Base-by-base conservation (phyloP, 225 moss, liverwort and hornwort species). In the Ulota crispa region DNA sequence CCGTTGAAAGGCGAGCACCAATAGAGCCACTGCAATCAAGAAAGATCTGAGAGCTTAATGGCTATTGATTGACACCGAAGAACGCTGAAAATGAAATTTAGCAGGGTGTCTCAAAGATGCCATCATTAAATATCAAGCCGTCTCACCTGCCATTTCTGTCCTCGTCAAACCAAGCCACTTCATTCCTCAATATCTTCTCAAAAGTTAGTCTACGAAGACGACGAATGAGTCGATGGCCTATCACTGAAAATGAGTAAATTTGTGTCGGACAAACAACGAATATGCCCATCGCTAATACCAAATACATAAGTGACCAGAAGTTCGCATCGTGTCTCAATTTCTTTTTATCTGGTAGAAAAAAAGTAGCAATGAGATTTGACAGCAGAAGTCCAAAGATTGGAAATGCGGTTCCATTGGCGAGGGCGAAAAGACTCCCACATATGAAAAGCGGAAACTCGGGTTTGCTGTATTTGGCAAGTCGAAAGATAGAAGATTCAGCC, bases 81-180 rank as follows among this genome's bases (percentile, higher is more conserved):
- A 43, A 42, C 54, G 34, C 11, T 13, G 43, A 68, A 16, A 9
- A 62, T 55, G 36, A 65, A 68, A 67, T 26, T 9, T 1, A 27
- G 14, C 21, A 60, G 15, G 42, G 13, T 65, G 43, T 41, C 53
- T 72, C 37, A 19, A 68, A 78, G 43, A 15, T 54, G 7, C 2
- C 14, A 64, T 31, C 43, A 63, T 21, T 50, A 74, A 78, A 54
- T 50, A 50, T 54, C 26, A 64, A 89, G 72, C 34, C 28, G 64
- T 64, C 85, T n/a, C 59, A 95, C 98, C 98, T 95, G 63, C 91
- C 76, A 59, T 95, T 92, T 0, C 87, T 86, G 42, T 93, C 89
- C 42, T 91, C 86, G 43, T 98, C 98, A 78, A 98, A 98, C 93
- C 94, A 98, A 57, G 88, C 86, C 64, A 98, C 91, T 86, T 98